Evolutionary conservation across 495 filamentous ascomycete species (phyloP).

Genomic region (Lophiotrema nucula): DNA sequence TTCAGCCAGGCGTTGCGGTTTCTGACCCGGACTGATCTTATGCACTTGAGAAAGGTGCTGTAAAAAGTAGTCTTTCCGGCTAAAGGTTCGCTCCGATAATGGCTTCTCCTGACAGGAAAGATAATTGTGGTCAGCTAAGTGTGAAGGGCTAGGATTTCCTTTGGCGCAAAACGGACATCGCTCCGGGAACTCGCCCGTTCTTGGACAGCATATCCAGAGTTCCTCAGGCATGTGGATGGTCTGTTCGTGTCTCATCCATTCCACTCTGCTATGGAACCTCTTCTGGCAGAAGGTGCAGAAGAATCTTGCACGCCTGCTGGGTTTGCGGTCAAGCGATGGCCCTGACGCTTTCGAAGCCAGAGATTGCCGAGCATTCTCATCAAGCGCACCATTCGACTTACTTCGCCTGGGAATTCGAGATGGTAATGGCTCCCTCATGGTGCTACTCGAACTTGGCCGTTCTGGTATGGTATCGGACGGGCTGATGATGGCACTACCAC

Average conservation of each 20-base stretch:
- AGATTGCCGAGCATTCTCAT: conserved; percentile 3
- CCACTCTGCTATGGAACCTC: conserved; percentile 15
- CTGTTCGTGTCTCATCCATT: conserved; percentile 26
- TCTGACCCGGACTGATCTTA: conserved; percentile 22
- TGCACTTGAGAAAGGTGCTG: conserved; percentile 26
- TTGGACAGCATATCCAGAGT: conserved; percentile 24
- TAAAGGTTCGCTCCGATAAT: conserved; percentile 27
- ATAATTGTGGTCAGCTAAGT: conserved; percentile 31
- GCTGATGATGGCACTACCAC: conserved; percentile 7
- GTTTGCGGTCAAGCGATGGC: not conserved
- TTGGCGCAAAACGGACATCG: conserved; percentile 26
- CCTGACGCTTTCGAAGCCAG: not conserved
- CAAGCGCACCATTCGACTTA: conserved; percentile 17
- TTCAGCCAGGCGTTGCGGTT: conserved; percentile 23
- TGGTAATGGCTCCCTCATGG: not conserved
- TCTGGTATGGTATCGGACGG: conserved; percentile 5
- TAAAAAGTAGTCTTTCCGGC: conserved; percentile 19
- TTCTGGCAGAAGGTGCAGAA: conserved; percentile 29
- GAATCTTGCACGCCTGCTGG: conserved; percentile 15
- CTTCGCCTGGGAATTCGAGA: not conserved
- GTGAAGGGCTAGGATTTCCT: conserved; percentile 22
- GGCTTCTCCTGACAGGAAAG: conserved; percentile 30
- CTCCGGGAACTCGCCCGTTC: conserved; percentile 21
- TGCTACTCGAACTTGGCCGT: conserved; percentile 2
- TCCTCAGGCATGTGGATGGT: conserved; percentile 26